Conservation (phyloP, 2,329 filamentous ascomycete species). For the Beauveria sp. region DNA sequence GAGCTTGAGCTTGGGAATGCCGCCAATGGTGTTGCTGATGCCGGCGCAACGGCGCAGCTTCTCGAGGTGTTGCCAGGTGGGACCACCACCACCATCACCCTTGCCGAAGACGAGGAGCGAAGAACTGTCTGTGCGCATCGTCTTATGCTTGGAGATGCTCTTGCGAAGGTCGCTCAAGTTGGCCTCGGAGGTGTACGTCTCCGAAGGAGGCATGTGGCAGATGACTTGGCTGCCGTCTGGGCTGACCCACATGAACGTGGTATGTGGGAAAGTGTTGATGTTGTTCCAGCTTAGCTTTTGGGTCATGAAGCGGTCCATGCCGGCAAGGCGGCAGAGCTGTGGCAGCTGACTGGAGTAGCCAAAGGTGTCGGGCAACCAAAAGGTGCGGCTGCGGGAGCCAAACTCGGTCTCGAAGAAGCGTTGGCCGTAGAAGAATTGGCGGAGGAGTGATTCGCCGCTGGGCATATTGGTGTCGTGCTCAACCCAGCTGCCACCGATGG, state of each 20-base stretch:
- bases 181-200: conserved; percentile 92
- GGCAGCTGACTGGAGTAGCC: conserved; percentile 94
- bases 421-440: conserved; percentile 94
- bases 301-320: conserved; percentile 93
- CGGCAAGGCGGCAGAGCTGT: conserved; percentile 86
- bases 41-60: conserved; percentile 90
- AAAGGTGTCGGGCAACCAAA: conserved; percentile 98
- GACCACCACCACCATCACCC: conserved; percentile 90
- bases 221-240: conserved; percentile 94
- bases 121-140: conserved; percentile 83
- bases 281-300: conserved; percentile 99
- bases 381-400: conserved; percentile 78
- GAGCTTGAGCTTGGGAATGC: conserved; percentile 77
- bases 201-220: conserved; percentile 92
- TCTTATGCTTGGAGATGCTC: conserved; percentile 89
- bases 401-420: conserved; percentile 92
- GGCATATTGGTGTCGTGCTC: conserved; percentile 98
- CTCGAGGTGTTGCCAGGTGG: conserved; percentile 88
- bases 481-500: conserved; percentile 96
- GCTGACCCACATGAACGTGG: conserved; percentile 97
- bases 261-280: conserved; percentile 98
- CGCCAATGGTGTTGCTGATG: conserved; percentile 76
- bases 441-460: conserved; percentile 84
- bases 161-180: conserved; percentile 91
- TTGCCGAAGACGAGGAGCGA: conserved; percentile 93